Evolutionary conservation across 208 protist genomes (phyloP).

Genomic region (Trypanosoma congolense): DNA sequence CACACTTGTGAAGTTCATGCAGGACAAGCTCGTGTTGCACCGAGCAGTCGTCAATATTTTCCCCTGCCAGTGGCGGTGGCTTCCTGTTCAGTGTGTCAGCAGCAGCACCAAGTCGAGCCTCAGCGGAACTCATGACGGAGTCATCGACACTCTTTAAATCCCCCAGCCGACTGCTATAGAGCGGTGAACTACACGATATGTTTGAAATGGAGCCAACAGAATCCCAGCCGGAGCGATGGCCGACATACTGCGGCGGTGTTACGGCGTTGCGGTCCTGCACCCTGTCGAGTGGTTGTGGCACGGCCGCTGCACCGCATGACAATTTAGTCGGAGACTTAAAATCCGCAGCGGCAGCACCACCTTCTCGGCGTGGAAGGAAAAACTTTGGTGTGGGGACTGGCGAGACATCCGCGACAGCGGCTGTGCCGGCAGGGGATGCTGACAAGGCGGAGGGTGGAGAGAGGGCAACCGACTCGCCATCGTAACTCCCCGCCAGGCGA

Average conservation of each 20-base stretch:
- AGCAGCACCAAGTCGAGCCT: background rate
- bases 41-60: conserved; percentile 16
- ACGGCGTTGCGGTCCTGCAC: conserved; percentile 1
- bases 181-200: conserved; percentile 60
- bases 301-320: too few relatives aligned
- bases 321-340: background rate
- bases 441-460: conserved; percentile 5
- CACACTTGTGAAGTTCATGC: conserved; percentile 58
- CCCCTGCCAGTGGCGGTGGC: background rate
- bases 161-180: conserved; percentile 37
- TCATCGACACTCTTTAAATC: conserved; percentile 4
- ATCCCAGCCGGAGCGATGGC: conserved; percentile 8
- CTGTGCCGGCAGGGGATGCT: conserved; percentile 1
- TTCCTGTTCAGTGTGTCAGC: background rate
- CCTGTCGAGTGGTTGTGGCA: conserved; percentile 3
- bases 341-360: background rate
- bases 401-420: conserved; percentile 1
- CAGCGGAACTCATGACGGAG: background rate
- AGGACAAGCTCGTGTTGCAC: conserved; percentile 54
- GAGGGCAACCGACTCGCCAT: background rate
- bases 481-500: background rate
- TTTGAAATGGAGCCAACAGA: conserved; percentile 65
- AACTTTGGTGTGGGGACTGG: background rate
- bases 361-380: background rate
- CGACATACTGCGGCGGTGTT: conserved; percentile 4